phyloP scores from a whole-genome alignment of 2,329 filamentous ascomycete species.

The Cladosporium cucumerinum region DNA sequence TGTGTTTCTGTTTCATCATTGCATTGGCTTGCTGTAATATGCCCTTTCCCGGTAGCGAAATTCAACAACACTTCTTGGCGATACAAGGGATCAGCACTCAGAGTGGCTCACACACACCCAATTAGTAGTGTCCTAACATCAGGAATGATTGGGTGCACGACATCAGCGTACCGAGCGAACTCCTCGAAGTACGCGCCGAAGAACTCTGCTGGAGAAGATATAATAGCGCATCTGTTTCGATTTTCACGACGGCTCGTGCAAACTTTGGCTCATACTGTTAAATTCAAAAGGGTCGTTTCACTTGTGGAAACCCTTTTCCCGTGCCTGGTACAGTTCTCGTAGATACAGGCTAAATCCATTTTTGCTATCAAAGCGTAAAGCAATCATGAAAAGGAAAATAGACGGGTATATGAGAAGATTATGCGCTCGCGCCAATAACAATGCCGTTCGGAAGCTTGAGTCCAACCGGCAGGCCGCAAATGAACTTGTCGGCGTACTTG shows the following conservation, averaged over 20 bases:
- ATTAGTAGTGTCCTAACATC: not conserved
- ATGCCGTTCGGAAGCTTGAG: slow-evolving; percentile 11
- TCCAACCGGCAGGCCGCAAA: slow-evolving; percentile 7
- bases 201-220: not conserved
- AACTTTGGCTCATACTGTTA: not conserved
- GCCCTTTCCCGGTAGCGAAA: not conserved
- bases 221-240: not conserved
- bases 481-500: slow-evolving; percentile 4
- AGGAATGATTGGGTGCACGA: not conserved
- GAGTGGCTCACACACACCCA: not conserved
- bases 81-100: not conserved
- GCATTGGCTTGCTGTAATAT: not conserved
- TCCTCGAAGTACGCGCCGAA: not conserved
- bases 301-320: not conserved
- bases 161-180: not conserved
- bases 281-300: not conserved
- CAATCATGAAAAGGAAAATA: not conserved
- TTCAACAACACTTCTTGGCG: not conserved
- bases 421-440: slow-evolving; percentile 10
- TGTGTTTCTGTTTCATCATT: not conserved
- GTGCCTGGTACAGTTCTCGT: not conserved
- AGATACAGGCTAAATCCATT: not conserved
- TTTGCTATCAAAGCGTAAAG: not conserved
- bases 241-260: not conserved
- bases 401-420: not conserved